Conservation (phyloP, 257 asterid species). For the Leonotis leonurus region DNA sequence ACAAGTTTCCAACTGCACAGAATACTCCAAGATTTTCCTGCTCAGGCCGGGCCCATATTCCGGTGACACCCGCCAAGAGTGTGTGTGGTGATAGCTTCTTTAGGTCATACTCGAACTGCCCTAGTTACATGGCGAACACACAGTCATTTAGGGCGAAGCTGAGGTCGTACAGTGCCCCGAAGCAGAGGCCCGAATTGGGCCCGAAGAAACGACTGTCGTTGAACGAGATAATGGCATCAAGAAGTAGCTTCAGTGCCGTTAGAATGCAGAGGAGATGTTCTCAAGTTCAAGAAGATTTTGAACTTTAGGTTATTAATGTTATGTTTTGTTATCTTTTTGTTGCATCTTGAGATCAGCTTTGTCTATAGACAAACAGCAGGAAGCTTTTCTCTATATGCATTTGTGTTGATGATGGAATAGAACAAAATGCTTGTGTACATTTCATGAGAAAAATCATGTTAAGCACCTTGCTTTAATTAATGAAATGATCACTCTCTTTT, state of each 20-base stretch:
- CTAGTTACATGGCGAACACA: too few relatives aligned
- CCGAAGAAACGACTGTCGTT: slow-evolving; percentile 37
- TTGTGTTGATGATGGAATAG: slow-evolving; percentile 26
- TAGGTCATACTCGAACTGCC: too few relatives aligned
- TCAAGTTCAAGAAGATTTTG: slow-evolving; percentile 57
- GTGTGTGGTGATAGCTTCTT: too few relatives aligned
- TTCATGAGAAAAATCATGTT: slow-evolving; percentile 34
- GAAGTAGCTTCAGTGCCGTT: slow-evolving; percentile 80
- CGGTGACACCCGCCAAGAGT: neutral
- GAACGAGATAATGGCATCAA: slow-evolving; percentile 69
- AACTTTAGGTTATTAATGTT: slow-evolving; percentile 26
- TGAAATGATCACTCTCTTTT: slow-evolving; percentile 19
- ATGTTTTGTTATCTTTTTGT: neutral
- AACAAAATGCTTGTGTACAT: too few relatives aligned
- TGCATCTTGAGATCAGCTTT: slow-evolving; percentile 24
- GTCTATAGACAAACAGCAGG: slow-evolving; percentile 29
- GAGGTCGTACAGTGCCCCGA: too few relatives aligned
- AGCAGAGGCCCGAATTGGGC: too few relatives aligned
- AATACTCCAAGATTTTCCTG: slow-evolving; percentile 61
- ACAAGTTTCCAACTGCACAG: slow-evolving; percentile 56
- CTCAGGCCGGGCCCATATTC: slow-evolving; percentile 33
- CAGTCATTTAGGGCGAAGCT: too few relatives aligned
- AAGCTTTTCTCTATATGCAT: slow-evolving; percentile 31
- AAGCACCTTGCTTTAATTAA: slow-evolving; percentile 21
- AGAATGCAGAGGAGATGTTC: slow-evolving; percentile 67